phyloP scores from a whole-genome alignment of 1,284 basidiomycete genomes.

The Irpex sp. region DNA sequence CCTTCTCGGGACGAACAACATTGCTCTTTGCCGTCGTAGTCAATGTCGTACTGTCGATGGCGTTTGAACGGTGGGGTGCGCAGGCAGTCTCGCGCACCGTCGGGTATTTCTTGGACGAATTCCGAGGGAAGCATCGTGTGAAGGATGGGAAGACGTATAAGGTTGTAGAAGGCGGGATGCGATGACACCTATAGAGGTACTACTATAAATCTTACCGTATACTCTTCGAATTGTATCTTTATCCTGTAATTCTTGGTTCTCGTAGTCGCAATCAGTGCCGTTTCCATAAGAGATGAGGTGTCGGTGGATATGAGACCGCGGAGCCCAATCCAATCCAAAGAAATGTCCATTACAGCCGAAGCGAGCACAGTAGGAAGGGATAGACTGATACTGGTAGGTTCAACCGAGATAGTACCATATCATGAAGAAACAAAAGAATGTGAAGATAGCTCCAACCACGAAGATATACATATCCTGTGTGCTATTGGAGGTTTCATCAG shows the following conservation, averaged over 20 bases:
- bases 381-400: conserved; percentile 12
- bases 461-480: conserved; percentile 95
- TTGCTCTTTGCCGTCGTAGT: conserved; percentile 68
- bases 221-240: background rate
- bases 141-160: conserved; percentile 71
- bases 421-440: conserved; percentile 86
- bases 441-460: conserved; percentile 77
- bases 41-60: conserved; percentile 75
- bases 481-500: conserved; percentile 36
- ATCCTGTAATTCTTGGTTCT: background rate
- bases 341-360: background rate
- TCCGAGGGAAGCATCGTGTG: conserved; percentile 44
- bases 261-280: background rate
- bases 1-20: conserved; percentile 64
- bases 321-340: background rate
- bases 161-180: conserved; percentile 65
- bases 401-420: conserved; percentile 89
- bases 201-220: background rate
- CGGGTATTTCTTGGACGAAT: conserved; percentile 38
- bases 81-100: conserved; percentile 56
- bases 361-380: background rate
- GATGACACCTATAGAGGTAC: conserved; percentile 13
- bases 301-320: no score
- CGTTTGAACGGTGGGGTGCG: conserved; percentile 80
- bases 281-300: background rate